Conservation (phyloP, 805 yeast species). For the Saccharomycopsis sp. region DNA sequence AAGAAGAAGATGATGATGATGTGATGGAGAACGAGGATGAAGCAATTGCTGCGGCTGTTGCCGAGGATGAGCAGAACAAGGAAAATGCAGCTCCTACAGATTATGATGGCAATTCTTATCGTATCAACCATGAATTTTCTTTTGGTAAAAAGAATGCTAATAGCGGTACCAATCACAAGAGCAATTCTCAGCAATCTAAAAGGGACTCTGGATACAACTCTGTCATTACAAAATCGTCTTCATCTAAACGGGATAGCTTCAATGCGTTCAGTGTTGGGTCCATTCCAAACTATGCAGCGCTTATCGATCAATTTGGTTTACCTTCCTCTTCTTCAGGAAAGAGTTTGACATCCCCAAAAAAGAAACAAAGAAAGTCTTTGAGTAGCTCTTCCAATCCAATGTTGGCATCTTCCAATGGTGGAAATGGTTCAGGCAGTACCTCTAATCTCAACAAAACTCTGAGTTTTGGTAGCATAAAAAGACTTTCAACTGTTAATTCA, state of each 20-base stretch:
- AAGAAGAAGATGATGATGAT: too few species aligned
- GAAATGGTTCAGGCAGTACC: background rate
- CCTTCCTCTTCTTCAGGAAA: background rate
- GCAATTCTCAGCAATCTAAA: slow-evolving; percentile 3
- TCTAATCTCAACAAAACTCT: background rate
- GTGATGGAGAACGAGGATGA: too few species aligned
- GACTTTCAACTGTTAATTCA: slow-evolving; percentile 1
- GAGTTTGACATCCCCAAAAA: slow-evolving; percentile 17
- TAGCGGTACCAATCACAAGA: background rate
- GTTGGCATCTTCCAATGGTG: background rate
- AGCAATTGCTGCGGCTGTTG: background rate
- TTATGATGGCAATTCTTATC: background rate
- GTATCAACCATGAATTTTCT: background rate
- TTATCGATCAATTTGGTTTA: slow-evolving; percentile 11
- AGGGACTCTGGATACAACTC: too few species aligned
- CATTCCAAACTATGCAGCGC: slow-evolving; percentile 16
- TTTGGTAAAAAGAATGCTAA: background rate
- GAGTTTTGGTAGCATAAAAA: background rate
- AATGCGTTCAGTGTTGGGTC: slow-evolving; percentile 16
- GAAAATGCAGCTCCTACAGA: background rate
- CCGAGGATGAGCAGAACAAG: background rate
- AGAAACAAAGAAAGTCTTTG: slow-evolving; percentile 18
- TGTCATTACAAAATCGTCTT: slow-evolving; percentile 3
- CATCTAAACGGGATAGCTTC: slow-evolving; percentile 14
- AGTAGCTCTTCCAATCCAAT: slow-evolving; percentile 1